Percentiles rank a stretch among this genome's conserved stretches.
phyloP scores from a whole-genome alignment of 768 basidiomycete species.

The Dacryopinax primogenitus region DNA sequence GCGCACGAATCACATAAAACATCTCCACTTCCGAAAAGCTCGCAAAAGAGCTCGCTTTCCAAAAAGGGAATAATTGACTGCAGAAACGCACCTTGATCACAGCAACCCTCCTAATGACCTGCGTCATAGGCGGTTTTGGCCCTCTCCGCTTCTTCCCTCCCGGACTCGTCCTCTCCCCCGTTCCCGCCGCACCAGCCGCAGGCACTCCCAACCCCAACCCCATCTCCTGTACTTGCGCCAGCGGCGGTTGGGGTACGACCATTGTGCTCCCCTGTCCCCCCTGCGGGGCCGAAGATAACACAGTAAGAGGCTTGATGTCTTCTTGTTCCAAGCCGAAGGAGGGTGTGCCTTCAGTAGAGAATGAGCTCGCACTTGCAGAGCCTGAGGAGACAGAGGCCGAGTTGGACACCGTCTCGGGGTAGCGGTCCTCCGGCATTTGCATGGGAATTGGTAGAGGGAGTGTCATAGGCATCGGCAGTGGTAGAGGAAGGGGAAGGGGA shows the following conservation, averaged over 20 bases:
- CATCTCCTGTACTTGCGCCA: background rate
- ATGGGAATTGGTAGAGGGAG: no score
- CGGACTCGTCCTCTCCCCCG: background rate
- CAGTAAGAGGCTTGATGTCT: background rate
- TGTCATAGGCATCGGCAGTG: no score
- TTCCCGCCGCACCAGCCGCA: background rate
- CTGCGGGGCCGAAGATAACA: no score
- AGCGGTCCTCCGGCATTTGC: background rate
- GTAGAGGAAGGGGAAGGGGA: background rate
- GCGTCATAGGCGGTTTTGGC: background rate
- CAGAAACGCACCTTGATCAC: slow-evolving; percentile 5
- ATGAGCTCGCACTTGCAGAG: background rate
- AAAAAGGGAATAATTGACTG: no score
- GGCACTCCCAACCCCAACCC: background rate
- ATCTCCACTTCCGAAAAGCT: no score
- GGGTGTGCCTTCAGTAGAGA: background rate
- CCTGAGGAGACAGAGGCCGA: background rate
- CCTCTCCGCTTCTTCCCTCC: background rate
- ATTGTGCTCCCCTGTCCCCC: no score
- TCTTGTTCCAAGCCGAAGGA: background rate
- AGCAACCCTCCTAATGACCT: background rate
- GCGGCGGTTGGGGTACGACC: background rate
- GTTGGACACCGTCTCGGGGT: background rate
- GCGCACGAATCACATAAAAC: background rate
- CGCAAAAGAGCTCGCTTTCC: no score